Evolutionary conservation across 2,329 filamentous ascomycete genomes (phyloP).

Genomic region (Huntiella decipiens): DNA sequence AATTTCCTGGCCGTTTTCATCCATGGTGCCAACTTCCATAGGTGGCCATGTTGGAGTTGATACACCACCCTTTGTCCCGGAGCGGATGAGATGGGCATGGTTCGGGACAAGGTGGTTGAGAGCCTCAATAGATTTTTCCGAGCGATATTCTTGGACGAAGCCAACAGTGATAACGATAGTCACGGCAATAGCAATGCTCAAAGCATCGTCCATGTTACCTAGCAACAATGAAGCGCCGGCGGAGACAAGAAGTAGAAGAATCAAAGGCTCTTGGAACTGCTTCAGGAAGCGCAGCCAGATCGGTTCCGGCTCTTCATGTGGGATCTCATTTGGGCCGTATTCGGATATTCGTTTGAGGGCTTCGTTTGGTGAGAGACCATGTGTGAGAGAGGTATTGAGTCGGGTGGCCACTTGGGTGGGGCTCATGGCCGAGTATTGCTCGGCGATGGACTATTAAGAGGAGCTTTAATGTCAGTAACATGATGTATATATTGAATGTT

Average conservation of each 20-base stretch:
- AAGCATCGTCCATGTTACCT: conserved; percentile 82
- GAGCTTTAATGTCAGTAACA: conserved; percentile 11
- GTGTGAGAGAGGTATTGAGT: conserved; percentile 62
- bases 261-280: conserved; percentile 92
- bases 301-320: conserved; percentile 82
- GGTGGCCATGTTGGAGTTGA: conserved; percentile 31
- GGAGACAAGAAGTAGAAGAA: conserved; percentile 75
- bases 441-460: conserved; percentile 26
- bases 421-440: conserved; percentile 48
- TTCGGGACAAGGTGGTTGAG: conserved; percentile 87
- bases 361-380: conserved; percentile 65
- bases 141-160: conserved; percentile 93
- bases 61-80: conserved; percentile 17
- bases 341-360: conserved; percentile 61
- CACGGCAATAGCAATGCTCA: conserved; percentile 90
- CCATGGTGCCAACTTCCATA: conserved; percentile 17
- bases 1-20: conserved; percentile 24
- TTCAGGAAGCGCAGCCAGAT: conserved; percentile 89
- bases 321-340: conserved; percentile 83
- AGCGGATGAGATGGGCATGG: conserved; percentile 80
- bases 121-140: conserved; percentile 91
- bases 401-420: conserved; percentile 58
- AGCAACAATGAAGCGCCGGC: conserved; percentile 76
- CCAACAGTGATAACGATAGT: conserved; percentile 93
- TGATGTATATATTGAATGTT: neutral